Evolutionary conservation across 1,284 basidiomycete species (phyloP), one percentile per base, ranked within the genome.

Genomic region (Ganoderma sinense): DNA sequence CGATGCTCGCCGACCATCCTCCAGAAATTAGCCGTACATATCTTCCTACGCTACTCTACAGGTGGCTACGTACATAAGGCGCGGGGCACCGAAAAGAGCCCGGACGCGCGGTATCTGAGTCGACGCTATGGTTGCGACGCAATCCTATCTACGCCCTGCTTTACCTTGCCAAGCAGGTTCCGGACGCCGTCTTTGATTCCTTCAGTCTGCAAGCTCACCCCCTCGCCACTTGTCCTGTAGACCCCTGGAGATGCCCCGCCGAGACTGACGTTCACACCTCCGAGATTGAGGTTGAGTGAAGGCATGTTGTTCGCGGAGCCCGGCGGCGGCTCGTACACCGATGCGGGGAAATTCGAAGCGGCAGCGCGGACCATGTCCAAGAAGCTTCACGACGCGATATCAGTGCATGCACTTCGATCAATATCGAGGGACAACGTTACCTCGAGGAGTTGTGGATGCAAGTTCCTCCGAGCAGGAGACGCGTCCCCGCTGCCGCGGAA

Each of bases 401-500:
- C 60, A 71, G 66, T 40, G 55, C 66, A 69, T 69, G 16, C 43
- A 23, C 48, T 58, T 67, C 65, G 64, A 56, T 65, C 60, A 63
- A 64, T 59, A 67, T 64, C 73, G 56, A 43, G 60, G 59, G 48
- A 40, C 36, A 10, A 64, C 74, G 87, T 69, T 79, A 96, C 95
- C 91, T 94, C 23, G 91, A 90, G 4, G 96, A 97, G 79, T 98
- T 98, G 80, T 97, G 96, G 20, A 99, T 88, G 73, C 92, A 97
- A 53, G 95, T 97, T 13, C 97, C 97, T 11, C 97, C 97, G 2
- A 99, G 89, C 3, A 99, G 81, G 59, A 98, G 84, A 31, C 96
- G 86, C 18, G 89, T 89, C 8, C 91, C 91, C 14, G 86, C 75
- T 3, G 81, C 82, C 61, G 83, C 83, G 26, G 84, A 80, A 26